phyloP scores from a whole-genome alignment of 129 eudicot genomes.

The Lonicera japonica region DNA sequence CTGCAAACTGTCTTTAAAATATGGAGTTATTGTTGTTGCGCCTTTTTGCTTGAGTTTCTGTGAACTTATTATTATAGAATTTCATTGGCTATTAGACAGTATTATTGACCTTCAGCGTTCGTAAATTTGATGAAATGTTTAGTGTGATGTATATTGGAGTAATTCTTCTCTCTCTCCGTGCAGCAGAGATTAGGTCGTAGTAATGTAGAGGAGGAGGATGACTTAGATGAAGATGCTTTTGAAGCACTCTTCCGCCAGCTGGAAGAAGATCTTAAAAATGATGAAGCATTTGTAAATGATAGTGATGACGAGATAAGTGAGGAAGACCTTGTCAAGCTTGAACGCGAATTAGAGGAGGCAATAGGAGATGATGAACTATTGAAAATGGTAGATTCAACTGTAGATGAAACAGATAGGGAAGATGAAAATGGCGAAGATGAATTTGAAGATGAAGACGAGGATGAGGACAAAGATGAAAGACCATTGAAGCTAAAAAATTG shows the following conservation, averaged over 20 bases:
- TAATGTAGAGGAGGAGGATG: conserved; percentile 35
- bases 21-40: background rate
- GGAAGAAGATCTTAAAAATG: conserved; percentile 83
- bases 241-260: conserved; percentile 83
- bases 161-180: background rate
- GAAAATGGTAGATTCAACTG: conserved; percentile 31
- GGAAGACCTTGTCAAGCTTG: conserved; percentile 82
- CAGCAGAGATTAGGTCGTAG: conserved; percentile 40
- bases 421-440: conserved; percentile 19
- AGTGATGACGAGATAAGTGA: conserved; percentile 74
- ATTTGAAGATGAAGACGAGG: conserved; percentile 35
- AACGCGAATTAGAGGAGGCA: conserved; percentile 76
- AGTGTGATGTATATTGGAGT: background rate
- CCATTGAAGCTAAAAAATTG: conserved; percentile 68
- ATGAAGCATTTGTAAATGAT: conserved; percentile 48
- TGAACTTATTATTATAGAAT: background rate
- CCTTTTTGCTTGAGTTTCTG: background rate
- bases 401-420: conserved; percentile 21
- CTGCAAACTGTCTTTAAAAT: background rate
- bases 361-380: conserved; percentile 59
- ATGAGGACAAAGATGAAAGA: conserved; percentile 28
- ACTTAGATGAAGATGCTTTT: conserved; percentile 81
- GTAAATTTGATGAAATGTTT: background rate
- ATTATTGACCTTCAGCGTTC: background rate
- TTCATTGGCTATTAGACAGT: background rate